Evolutionary conservation across 176 grass and related monocot species (phyloP), one percentile per base, ranked within the genome.

Genomic region (Elymus sibiricus): DNA sequence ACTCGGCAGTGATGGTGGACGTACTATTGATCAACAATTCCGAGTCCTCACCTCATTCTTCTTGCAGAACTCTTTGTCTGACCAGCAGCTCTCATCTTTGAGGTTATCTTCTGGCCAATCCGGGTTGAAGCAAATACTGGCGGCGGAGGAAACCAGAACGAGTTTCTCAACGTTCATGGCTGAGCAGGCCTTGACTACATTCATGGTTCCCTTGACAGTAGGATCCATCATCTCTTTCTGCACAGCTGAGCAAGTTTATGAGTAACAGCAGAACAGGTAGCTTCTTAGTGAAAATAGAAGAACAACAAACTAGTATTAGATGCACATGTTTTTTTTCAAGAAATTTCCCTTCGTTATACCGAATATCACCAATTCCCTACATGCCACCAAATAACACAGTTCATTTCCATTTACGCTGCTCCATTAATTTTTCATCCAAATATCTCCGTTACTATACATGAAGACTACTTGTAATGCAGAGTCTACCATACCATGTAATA

Each of bases 61-160:
- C 24, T 9, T 73, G 70, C 86, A 88, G 2, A 70, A 35, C 9
- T 78, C 17, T 79, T 78, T 88, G 63, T 85, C 78, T 15, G 90
- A 85, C 90, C 90, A 91, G 38, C 90, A 91, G 0, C 61, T 69
- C 32, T 91, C 90, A 10, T 88, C 90, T 10, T 64, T 84, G 28
- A 77, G 25, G 17, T 16, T 91, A 11, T 65, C 40, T n/a, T 59
- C 19, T 17, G 90, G 86, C 82, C 86, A 92, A 6, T 74, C 26
- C 4, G 82, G 90, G 25, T 85, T 65, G 21, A 71, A 59, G 22
- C 7, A 9, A 53, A 56, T n/a, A 53, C 86, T 55, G 2, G 77
- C 77, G 7, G 12, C 14, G 6, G 90, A 85, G 1, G 90, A 91
- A 0, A 88, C 77, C n/a, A 91, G 70, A 13, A 91, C 9, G 21